phyloP scores from a whole-genome alignment of 345 rosid genomes.

The Passiflora organensis region DNA sequence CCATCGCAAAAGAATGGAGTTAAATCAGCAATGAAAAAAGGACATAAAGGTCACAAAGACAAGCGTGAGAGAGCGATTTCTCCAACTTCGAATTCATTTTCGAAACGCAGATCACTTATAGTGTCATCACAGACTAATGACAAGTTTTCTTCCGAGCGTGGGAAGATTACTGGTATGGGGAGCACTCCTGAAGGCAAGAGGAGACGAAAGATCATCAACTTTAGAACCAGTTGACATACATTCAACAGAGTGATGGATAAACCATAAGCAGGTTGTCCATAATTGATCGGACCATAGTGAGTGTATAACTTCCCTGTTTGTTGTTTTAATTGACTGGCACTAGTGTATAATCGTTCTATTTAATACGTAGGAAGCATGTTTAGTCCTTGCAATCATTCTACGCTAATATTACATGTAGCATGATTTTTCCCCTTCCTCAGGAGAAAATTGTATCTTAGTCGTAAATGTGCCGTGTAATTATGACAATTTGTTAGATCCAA shows the following conservation, averaged over 20 bases:
- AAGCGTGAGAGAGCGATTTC: conserved; percentile 19
- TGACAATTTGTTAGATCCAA: too few species aligned
- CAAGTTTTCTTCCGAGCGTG: conserved; percentile 42
- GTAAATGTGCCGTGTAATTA: too few species aligned
- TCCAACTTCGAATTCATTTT: conserved; percentile 11
- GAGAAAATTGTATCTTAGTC: too few species aligned
- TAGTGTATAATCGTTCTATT: conserved; percentile 7
- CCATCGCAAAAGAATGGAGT: conserved; percentile 50
- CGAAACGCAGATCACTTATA: conserved; percentile 22
- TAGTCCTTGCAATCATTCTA: conserved; percentile 6
- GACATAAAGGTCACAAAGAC: conserved; percentile 10
- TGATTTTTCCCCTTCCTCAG: too few species aligned
- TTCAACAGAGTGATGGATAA: conserved; percentile 25
- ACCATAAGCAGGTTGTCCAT: background rate
- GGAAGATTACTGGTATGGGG: conserved; percentile 35
- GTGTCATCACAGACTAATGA: conserved; percentile 26
- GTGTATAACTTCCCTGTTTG: background rate
- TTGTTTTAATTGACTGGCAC: background rate
- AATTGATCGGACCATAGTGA: background rate
- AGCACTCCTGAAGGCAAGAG: conserved; percentile 72
- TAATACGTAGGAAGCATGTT: background rate
- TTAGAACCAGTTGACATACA: conserved; percentile 37
- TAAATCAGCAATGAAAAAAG: conserved; percentile 45
- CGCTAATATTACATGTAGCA: conserved; percentile 1
- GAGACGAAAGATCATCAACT: conserved; percentile 51